Base-by-base conservation (phyloP, 2,329 filamentous ascomycete species). In the Microascus cirrosus region DNA sequence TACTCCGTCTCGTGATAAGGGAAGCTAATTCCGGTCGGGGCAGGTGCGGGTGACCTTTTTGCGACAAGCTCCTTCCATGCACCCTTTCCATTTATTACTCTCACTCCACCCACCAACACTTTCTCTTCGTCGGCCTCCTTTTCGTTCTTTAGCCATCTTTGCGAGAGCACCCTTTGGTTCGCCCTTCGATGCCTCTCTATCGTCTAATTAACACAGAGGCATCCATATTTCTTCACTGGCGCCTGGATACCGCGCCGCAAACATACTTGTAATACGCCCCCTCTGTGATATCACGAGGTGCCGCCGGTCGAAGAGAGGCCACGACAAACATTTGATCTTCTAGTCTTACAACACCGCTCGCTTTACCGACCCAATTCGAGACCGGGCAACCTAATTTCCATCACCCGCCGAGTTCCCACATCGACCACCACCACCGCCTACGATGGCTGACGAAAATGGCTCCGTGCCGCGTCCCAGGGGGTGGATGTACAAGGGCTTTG, bases 401-500 rank as follows among this genome's bases (percentile, higher is more conserved):
- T 32, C 28, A 4, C 28, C 4, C 28, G 28, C 28, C 28, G 28
- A 32, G 28, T 32, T 32, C 28, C 28, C 28, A 8, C 28, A 8
- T 32, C 28, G 28, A 45, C 36, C n/a, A 22, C 7, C 45, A 18
- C 51, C 51, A 32, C 32, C 45, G 51, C 24, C 45, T 5, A 55
- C 13, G 39, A 59, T 45, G 35, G 22, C 34, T 35, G 39, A 59
- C 42, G 63, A 66, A 42, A 54, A 61, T 54, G 63, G 53, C 36
- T 58, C 62, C 50, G 6, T 53, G 58, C 32, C 54, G 60, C 77
- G 75, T 34, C 79, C 80, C 2, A 50, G 62, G 3, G 79, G 80
- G 61, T 90, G 86, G 86, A 85, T 84, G 73, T 90, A 91, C 77
- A 83, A 80, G 66, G 74, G 77, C 54, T 66, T 82, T 65, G 78